Evolutionary conservation across 495 filamentous ascomycete genomes (phyloP), one percentile per base, ranked within the genome.

Genomic region (Daldinia vernicosa): DNA sequence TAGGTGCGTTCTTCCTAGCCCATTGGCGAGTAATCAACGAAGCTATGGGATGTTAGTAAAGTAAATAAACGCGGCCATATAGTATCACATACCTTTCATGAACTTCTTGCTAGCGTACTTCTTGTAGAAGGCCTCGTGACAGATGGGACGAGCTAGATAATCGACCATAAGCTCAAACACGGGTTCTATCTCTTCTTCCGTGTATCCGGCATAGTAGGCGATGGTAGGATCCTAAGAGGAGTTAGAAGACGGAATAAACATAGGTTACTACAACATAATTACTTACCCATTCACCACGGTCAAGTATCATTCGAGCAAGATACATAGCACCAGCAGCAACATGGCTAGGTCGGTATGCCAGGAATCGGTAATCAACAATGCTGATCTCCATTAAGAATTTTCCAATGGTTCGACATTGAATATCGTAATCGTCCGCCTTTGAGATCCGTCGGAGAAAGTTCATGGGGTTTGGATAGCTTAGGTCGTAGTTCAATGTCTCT

Each of bases 71-170:
- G 35, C 8, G 35, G 1, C 6, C 27, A 33, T 50, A 26, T 8
- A 43, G n/a, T 2, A 60, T 47, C 17, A 67, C 81, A 76, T 87
- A 94, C 95, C 95, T 84, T 98, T 98, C 75, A 98, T 80, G 81
- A 97, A 99, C 80, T 95, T 97, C 84, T 98, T 98, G 87, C 93
- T 95, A 15, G 96, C 95, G 76, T 99, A 99, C 79, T 99, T 99
- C 86, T 95, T 95, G 86, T 97, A 98, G 87, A 99, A 98, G 17
- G 96, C 95, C 79, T 98, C 93, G 73, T 98, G 95, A 40, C 86
- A 86, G 50, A 97, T 93, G 32, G 96, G 95, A 8, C 90, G 87
- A 63, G 89, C 90, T 35, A 98, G 89, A 76, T 98, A 98, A 76
- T 98, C 93, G 62, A 99, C 87, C 95, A 99, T 98, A 54, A 98